A percentile compares a stretch with the other conserved stretches of the same genome.
These are phyloP conservation scores for Capronia coronata DNA, from an alignment of 2,329 filamentous ascomycete genomes.

Conservation along the genomic window DNA sequence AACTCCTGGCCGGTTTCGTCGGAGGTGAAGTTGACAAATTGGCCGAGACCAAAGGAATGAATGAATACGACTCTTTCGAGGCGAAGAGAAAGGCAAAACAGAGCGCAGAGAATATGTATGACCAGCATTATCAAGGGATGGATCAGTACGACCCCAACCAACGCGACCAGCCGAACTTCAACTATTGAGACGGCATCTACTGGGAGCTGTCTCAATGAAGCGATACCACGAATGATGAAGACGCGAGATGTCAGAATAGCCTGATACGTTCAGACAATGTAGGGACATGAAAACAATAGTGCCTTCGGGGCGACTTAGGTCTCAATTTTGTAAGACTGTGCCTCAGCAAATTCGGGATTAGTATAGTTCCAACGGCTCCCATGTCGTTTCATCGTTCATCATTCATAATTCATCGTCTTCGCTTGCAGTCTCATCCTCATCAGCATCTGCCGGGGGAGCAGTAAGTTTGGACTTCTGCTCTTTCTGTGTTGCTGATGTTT, in stretches of 20 bases:
- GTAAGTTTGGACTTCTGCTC: background rate
- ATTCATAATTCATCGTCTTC: constrained; percentile 28
- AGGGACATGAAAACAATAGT: background rate
- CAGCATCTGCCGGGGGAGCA: constrained; percentile 19
- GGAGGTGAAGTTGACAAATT: constrained; percentile 71
- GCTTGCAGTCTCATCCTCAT: constrained; percentile 26
- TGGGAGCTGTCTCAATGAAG: constrained; percentile 5
- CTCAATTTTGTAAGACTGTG: too few species aligned
- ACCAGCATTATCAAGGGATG: constrained; percentile 52
- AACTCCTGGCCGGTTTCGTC: constrained; percentile 64
- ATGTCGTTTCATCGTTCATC: too few species aligned
- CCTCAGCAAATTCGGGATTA: too few species aligned
- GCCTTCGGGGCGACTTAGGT: background rate
- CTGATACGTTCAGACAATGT: background rate
- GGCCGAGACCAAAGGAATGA: constrained; percentile 62
- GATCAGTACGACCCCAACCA: constrained; percentile 50
- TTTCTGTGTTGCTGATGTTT: background rate
- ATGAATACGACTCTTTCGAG: constrained; percentile 52
- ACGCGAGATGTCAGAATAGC: background rate
- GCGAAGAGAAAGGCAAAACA: constrained; percentile 54
- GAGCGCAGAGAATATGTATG: constrained; percentile 56
- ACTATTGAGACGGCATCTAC: constrained; percentile 26
- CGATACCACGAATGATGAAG: too few species aligned
- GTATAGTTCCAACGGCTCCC: background rate
- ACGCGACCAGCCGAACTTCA: constrained; percentile 33